Evolutionary conservation across 306 rosid species (phyloP), one percentile per base, ranked within the genome.

Genomic region (Benincasa hispida): DNA sequence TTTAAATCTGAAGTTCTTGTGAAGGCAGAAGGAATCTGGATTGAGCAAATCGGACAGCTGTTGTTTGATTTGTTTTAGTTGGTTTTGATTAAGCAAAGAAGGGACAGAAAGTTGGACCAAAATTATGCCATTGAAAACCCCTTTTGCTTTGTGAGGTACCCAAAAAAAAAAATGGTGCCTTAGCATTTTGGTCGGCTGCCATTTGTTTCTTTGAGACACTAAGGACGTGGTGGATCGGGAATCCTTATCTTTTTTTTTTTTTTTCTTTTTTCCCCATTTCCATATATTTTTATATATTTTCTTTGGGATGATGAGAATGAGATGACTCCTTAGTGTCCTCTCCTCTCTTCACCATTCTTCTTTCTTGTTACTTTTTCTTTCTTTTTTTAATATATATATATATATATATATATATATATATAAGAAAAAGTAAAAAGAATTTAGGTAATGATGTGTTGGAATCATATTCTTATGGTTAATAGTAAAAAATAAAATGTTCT

Each of bases 41-140:
- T 68, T 41, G 47, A 5, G 72, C 72, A 35, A 66, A 66, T 39
- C 17, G 53, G 12, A 47, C 76, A 70, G 76, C 58, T 70, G 58
- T 70, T 61, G 76, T 27, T 72, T 72, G 60, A 72, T 50, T 50
- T 72, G 76, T 24, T 72, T 48, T 48, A 72, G 76, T 47, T 27
- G 59, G 76, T 8, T 47, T 72, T 72, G 76, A 72, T 72, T 72
- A 28, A 50, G 6, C 42, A 50, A 68, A 50, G 60, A 50, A 72
- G 59, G 42, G 60, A 28, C 45, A 28, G 45, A 72, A 72, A 50
- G 45, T 50, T 28, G 76, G 59, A 72, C 45, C 28, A 72, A 72
- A 72, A 53, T 72, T 48, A 27, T 72, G 59, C 76, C 59, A 48
- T 72, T 27, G 21, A 28, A 48, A 50, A n/a, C 60, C 57, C 35